phyloP scores from a whole-genome alignment of 495 filamentous ascomycete species.

The Hyaloscypha finlandica region DNA sequence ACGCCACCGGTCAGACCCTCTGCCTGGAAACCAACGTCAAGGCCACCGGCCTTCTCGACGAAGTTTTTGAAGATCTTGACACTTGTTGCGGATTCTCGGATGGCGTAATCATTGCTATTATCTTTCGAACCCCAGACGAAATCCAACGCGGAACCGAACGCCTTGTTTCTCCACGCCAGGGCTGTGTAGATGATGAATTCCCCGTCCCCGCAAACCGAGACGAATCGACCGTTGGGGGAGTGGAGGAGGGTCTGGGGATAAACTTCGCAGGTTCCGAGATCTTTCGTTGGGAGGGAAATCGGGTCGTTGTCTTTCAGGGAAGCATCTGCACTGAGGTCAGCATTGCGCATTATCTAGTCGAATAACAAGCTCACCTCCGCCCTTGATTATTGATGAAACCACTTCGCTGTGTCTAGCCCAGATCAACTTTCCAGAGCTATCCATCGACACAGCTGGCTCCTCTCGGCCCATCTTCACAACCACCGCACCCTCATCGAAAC shows the following conservation, averaged over 20 bases:
- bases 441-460: conserved; percentile 97
- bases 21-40: conserved; percentile 95
- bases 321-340: conserved; percentile 49
- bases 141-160: conserved; percentile 91
- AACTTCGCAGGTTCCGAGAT: conserved; percentile 92
- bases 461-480: conserved; percentile 97
- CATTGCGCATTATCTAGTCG: background rate
- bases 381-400: conserved; percentile 92
- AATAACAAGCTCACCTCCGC: conserved; percentile 54
- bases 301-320: conserved; percentile 85
- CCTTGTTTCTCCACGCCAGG: conserved; percentile 95
- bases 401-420: conserved; percentile 96
- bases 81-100: conserved; percentile 87
- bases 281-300: conserved; percentile 85
- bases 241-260: conserved; percentile 94
- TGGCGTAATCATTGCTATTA: conserved; percentile 97
- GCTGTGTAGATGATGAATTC: conserved; percentile 99
- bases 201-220: conserved; percentile 94
- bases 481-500: conserved; percentile 97
- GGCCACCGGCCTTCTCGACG: conserved; percentile 82
- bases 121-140: conserved; percentile 98
- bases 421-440: conserved; percentile 89
- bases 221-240: conserved; percentile 96
- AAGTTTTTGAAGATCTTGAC: conserved; percentile 98
- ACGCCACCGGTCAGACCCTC: conserved; percentile 90